Evolutionary conservation across 495 filamentous ascomycete genomes (phyloP).

Genomic region (Penicillium odoratum): DNA sequence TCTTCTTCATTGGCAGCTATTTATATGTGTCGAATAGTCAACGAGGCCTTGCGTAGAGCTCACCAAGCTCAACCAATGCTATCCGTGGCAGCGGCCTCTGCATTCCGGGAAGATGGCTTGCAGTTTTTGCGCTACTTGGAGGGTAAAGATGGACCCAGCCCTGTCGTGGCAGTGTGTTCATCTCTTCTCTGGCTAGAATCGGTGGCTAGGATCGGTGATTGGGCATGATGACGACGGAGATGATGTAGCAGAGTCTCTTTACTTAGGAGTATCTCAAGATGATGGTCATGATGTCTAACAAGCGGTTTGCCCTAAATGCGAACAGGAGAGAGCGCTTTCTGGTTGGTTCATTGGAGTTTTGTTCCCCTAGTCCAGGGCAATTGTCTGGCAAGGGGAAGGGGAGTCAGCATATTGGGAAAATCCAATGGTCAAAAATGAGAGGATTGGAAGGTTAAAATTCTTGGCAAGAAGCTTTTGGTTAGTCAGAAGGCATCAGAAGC

Average conservation of each 20-base stretch:
- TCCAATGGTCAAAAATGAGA: slow-evolving; percentile 53
- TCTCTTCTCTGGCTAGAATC: slow-evolving; percentile 78
- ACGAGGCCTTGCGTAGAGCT: slow-evolving; percentile 15
- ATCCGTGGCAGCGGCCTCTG: slow-evolving; percentile 70
- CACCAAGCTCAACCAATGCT: slow-evolving; percentile 71
- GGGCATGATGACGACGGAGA: slow-evolving; percentile 52
- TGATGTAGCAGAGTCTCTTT: slow-evolving; percentile 35
- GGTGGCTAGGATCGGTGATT: slow-evolving; percentile 71
- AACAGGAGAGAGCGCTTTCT: slow-evolving; percentile 67
- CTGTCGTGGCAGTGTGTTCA: slow-evolving; percentile 81
- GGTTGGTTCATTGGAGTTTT: slow-evolving; percentile 22
- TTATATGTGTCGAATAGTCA: slow-evolving; percentile 57
- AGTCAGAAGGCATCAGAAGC: slow-evolving; percentile 17
- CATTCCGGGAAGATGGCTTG: slow-evolving; percentile 87
- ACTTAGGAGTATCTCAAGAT: slow-evolving; percentile 59
- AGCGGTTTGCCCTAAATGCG: slow-evolving; percentile 72
- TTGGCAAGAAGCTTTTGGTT: slow-evolving; percentile 37
- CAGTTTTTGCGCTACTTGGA: slow-evolving; percentile 43
- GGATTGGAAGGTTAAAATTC: slow-evolving; percentile 64
- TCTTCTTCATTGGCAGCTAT: slow-evolving; percentile 91
- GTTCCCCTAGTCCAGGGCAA: slow-evolving; percentile 8
- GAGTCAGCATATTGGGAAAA: slow-evolving; percentile 48
- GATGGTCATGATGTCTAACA: slow-evolving; percentile 68
- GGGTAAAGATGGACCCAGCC: slow-evolving; percentile 42
- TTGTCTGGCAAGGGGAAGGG: slow-evolving; percentile 17